Evolutionary conservation across 805 yeast genomes (phyloP), one percentile per base, ranked within the genome.

Genomic region (Myxozyma udenii): DNA sequence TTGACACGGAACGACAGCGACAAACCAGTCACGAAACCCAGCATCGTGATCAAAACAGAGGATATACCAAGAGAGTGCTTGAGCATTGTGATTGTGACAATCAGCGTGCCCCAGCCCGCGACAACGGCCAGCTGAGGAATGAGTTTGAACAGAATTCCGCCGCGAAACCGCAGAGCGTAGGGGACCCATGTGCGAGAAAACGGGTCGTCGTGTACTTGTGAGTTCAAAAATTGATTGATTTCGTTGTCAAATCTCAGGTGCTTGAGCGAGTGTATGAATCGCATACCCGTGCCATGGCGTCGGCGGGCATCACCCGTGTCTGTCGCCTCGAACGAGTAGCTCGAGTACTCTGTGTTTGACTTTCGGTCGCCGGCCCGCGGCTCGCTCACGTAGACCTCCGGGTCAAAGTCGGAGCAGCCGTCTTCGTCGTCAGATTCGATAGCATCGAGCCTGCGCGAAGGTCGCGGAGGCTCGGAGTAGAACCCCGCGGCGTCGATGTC

Each of bases 141-240:
- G 12, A 56, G 36, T 5, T 25, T 38, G 55, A 54, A 54, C 24
- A 56, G 41, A 32, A 56, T 56, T n/a, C 55, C 49, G n/a, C 60
- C 60, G 16, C 59, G 40, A 21, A 56, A 50, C 6, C 60, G 49
- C 16, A 56, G 55, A 6, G 58, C 53, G 24, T 56, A 56, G 6
- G 60, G 60, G 19, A 55, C 22, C 12, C 33, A 24, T 4, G 54
- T 36, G 19, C 59, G 51, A 6, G 59, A 45, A 39, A 51, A 56
- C 9, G 60, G 60, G 23, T 56, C 60, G 28, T 56, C 60, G 41
- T 53, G 57, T 1, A 51, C 59, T 25, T 56, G 51, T 16, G 58
- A 36, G 22, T 53, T 44, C 32, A 55, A 40, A 23, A 55, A 55
- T 39, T 48, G 43, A 38, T 55, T 24, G 41, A 55, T 51, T 21